These are phyloP conservation scores for Giardia muris DNA, from an alignment of 208 protist species.

Conservation along the genomic window DNA sequence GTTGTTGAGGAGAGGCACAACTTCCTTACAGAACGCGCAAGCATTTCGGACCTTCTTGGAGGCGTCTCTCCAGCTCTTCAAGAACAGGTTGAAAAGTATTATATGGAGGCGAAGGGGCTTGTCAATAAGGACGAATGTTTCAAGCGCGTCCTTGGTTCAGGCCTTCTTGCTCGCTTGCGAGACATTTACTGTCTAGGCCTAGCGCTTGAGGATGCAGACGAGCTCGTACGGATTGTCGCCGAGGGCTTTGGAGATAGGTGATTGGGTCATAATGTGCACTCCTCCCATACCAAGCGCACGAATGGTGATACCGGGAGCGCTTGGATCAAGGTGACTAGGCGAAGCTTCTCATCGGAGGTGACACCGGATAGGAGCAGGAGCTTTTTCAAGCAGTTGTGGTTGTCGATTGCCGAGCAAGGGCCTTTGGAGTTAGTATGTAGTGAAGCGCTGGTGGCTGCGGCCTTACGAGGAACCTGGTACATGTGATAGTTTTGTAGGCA, in stretches of 20 bases:
- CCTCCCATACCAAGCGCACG: too few relatives aligned
- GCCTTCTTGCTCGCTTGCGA: not conserved
- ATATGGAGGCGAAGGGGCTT: not conserved
- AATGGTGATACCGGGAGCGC: not conserved
- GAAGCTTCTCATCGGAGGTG: not conserved
- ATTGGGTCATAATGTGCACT: too few relatives aligned
- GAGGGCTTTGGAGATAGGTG: too few relatives aligned
- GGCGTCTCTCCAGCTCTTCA: not conserved
- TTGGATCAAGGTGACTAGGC: not conserved
- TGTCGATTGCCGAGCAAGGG: not conserved
- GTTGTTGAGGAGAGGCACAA: not conserved
- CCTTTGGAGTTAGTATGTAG: not conserved
- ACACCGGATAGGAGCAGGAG: not conserved
- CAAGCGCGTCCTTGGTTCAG: not conserved
- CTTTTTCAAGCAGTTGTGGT: not conserved
- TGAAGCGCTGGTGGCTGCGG: not conserved
- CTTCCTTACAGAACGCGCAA: not conserved
- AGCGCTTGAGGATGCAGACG: not conserved
- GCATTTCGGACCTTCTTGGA: not conserved
- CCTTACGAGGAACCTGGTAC: not conserved
- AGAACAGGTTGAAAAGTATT: not conserved
- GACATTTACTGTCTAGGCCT: not conserved
- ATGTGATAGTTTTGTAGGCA: not conserved
- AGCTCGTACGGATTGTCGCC: not conserved
- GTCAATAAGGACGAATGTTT: not conserved